phyloP scores from a whole-genome alignment of 768 basidiomycete genomes.

The Psilocybe azurescens region DNA sequence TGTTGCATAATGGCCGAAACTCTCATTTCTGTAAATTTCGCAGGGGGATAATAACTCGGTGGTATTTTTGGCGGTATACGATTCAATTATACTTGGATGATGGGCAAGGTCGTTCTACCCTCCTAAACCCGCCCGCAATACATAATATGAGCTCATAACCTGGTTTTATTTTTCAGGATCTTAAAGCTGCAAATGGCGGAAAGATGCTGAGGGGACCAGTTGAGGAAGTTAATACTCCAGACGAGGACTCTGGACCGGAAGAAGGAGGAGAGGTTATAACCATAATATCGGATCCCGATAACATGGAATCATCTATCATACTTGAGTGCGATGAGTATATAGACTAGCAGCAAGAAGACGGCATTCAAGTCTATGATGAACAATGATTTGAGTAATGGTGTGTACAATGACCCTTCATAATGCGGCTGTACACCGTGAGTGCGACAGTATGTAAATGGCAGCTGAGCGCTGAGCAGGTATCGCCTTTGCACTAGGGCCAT shows the following conservation, averaged over 20 bases:
- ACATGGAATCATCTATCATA: constrained; percentile 15
- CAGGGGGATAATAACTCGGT: constrained; percentile 23
- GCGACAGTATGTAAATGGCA: no score
- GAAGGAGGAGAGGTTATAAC: constrained; percentile 13
- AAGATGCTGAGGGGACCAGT: background rate
- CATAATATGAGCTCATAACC: background rate
- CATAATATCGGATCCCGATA: constrained; percentile 17
- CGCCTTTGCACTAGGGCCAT: no score
- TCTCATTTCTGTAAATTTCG: background rate
- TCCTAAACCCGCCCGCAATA: background rate
- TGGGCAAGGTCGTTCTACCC: constrained; percentile 13
- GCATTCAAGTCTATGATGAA: constrained; percentile 9
- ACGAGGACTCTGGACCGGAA: background rate
- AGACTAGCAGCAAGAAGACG: background rate
- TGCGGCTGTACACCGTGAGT: no score
- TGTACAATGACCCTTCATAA: no score
- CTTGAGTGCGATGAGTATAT: constrained; percentile 21
- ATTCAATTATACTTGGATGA: constrained; percentile 22
- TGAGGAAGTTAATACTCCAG: background rate
- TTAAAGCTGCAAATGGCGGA: constrained; percentile 1
- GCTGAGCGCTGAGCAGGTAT: no score
- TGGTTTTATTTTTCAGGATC: background rate
- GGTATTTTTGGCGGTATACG: constrained; percentile 27
- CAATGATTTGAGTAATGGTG: no score
- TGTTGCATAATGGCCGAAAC: background rate